Conservation (phyloP, 768 basidiomycete species). For the Ephemerocybe angulata region DNA sequence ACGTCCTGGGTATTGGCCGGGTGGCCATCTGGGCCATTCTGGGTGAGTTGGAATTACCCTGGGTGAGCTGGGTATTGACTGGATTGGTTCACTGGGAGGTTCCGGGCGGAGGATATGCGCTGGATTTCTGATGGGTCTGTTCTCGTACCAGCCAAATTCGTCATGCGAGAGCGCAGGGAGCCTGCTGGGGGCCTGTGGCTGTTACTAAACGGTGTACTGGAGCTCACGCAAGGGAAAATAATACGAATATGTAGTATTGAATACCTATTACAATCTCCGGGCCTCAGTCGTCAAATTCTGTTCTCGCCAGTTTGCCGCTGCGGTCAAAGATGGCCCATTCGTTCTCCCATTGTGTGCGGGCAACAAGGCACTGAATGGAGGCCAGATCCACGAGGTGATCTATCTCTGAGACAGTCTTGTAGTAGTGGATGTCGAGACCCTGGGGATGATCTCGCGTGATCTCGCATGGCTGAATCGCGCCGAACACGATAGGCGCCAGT, state of each 20-base stretch:
- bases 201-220: too few relatives aligned
- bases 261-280: background rate
- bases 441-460: background rate
- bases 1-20: background rate
- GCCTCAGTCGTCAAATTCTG: background rate
- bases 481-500: background rate
- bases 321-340: background rate
- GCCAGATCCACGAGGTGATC: background rate
- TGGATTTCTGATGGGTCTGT: too few relatives aligned
- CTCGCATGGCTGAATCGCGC: background rate
- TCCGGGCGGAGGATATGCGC: too few relatives aligned
- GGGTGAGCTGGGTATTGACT: background rate
- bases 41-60: background rate
- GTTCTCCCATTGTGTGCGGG: background rate
- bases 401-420: background rate
- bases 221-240: background rate
- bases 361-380: background rate
- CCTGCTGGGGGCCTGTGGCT: too few relatives aligned
- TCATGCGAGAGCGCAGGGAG: too few relatives aligned
- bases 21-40: background rate
- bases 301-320: background rate
- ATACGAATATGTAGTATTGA: background rate
- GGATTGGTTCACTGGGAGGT: too few relatives aligned
- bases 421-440: slow-evolving; percentile 5
- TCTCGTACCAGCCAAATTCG: too few relatives aligned